Evolutionary conservation across 2,329 filamentous ascomycete species (phyloP), one percentile per base, ranked within the genome.

Genomic region (Exophiala dermatitidis): DNA sequence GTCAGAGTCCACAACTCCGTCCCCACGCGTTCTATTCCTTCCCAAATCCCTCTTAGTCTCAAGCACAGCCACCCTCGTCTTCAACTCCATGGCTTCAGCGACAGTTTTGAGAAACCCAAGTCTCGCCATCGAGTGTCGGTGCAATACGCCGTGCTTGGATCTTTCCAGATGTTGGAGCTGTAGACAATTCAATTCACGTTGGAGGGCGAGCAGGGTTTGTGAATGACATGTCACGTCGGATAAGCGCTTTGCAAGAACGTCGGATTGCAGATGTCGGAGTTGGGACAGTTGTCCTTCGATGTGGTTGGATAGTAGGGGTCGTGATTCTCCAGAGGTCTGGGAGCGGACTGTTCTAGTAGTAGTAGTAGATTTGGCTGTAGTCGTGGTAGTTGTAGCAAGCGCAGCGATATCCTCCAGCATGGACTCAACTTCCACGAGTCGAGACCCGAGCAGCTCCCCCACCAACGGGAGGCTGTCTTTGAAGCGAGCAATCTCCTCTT

Each of bases 31-130:
- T 60, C 63, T 34, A 19, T 65, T 65, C 65, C 70, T 40, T 69
- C 46, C 12, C 63, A 65, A 19, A 51, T 72, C 71, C 28, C 62
- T 67, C 46, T 69, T 63, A 53, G 72, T 70, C 36, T 60, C 59
- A 12, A 62, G 53, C 5, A 54, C 32, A 7, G 54, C 19, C 3
- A 64, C 54, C 38, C 40, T 40, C 1, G 49, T 36, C 52, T 63
- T 64, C 33, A 59, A 31, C n/a, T 37, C 56, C 50, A 64, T 60
- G 1, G 59, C 54, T 10, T 31, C 28, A 6, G 58, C 56, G 5
- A 64, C 60, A 9, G 52, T 54, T 9, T 41, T 33, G 26, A 64
- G 50, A 44, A 60, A 60, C 0, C 38, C 46, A 7, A 56, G 44
- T 9, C 54, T 53, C 4, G 58, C 30, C 5, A 31, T 33, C 0